These are phyloP conservation scores for Leptodermis oblonga DNA, from an alignment of 257 asterid species.

Conservation along the genomic window DNA sequence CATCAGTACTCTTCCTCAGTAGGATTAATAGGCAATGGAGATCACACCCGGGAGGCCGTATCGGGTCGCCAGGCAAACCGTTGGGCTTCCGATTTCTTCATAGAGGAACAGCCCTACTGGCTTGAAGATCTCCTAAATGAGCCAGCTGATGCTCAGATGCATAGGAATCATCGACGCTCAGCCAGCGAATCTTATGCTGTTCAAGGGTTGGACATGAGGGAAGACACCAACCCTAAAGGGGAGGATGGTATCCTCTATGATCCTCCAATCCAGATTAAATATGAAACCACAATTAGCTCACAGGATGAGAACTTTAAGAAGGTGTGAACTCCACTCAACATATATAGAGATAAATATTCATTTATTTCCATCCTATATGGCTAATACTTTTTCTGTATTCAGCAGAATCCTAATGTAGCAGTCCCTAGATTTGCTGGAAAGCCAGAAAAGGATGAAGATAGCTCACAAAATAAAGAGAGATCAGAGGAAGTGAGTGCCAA, in stretches of 20 bases:
- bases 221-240: conserved; percentile 24
- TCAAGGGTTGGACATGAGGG: conserved; percentile 21
- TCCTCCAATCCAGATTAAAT: conserved; percentile 14
- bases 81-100: conserved; percentile 53
- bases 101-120: conserved; percentile 79
- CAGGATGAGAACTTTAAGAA: conserved; percentile 29
- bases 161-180: conserved; percentile 57
- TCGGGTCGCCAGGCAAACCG: conserved; percentile 42
- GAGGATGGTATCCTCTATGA: conserved; percentile 19
- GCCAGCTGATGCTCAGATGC: conserved; percentile 32
- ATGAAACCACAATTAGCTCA: conserved; percentile 23
- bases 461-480: conserved; percentile 31
- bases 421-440: conserved; percentile 27
- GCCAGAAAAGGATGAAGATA: conserved; percentile 29
- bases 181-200: conserved; percentile 57
- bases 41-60: conserved; percentile 22
- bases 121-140: conserved; percentile 76
- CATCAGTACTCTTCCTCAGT: conserved; percentile 14
- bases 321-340: conserved; percentile 4
- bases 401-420: conserved; percentile 34
- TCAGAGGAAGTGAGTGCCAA: conserved; percentile 31
- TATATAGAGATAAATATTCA: no score
- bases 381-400: background rate
- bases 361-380: background rate
- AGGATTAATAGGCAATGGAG: conserved; percentile 23